Evolutionary conservation across 768 basidiomycete species (phyloP).

Genomic region (Cystofilobasidium capitatum): DNA sequence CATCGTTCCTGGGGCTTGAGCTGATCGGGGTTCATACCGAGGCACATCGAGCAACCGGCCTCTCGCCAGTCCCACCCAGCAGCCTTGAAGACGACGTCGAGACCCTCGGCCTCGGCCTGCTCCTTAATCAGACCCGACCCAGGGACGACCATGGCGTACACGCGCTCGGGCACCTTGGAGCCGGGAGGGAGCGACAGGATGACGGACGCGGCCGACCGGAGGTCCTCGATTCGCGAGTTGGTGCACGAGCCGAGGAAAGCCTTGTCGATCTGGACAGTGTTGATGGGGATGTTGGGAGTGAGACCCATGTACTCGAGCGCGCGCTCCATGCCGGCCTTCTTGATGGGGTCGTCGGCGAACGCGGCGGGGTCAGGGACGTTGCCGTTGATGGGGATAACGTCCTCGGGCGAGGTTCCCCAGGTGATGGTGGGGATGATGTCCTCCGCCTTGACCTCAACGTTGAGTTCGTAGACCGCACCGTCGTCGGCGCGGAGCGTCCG

Average conservation of each 20-base stretch:
- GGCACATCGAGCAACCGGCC: slow-evolving; percentile 90
- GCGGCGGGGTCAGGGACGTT: slow-evolving; percentile 63
- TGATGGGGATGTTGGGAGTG: slow-evolving; percentile 63
- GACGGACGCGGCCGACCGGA: slow-evolving; percentile 73
- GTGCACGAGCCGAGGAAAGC: slow-evolving; percentile 92
- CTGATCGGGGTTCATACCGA: slow-evolving; percentile 93
- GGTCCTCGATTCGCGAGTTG: slow-evolving; percentile 85
- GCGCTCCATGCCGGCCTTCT: slow-evolving; percentile 60
- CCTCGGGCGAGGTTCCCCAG: slow-evolving; percentile 89
- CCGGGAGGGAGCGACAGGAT: slow-evolving; percentile 51
- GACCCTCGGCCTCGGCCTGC: slow-evolving; percentile 80
- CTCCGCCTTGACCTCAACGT: slow-evolving; percentile 66
- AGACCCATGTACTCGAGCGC: slow-evolving; percentile 83
- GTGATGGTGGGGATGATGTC: slow-evolving; percentile 84
- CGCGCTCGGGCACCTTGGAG: slow-evolving; percentile 55
- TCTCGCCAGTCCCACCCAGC: slow-evolving; percentile 94
- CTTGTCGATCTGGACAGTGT: slow-evolving; percentile 72
- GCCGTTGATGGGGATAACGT: slow-evolving; percentile 73
- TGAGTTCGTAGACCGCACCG: slow-evolving; percentile 73
- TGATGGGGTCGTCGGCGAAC: slow-evolving; percentile 54
- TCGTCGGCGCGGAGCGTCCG: slow-evolving; percentile 65
- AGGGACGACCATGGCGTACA: slow-evolving; percentile 84
- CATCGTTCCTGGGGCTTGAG: slow-evolving; percentile 69
- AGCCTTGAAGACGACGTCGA: slow-evolving; percentile 74
- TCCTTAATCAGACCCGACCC: slow-evolving; percentile 83